These are phyloP conservation scores for Globisporangium sylvaticum DNA, from an alignment of 352 stramenopile genomes.

Conservation along the genomic window DNA sequence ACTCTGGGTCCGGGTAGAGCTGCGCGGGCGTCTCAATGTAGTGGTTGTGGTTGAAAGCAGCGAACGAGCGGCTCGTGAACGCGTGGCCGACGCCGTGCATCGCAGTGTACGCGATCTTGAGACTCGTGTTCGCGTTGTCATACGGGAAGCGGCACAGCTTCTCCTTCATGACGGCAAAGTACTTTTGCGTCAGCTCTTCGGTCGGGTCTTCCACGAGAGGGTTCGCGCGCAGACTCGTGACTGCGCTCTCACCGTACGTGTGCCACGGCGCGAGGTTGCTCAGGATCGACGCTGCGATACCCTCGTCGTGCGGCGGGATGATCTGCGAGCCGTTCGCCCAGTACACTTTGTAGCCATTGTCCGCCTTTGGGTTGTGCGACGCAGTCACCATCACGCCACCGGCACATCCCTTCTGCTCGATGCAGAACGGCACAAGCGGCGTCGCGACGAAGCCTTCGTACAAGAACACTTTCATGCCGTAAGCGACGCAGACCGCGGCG, in stretches of 20 bases:
- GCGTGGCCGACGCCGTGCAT: conserved; percentile 97
- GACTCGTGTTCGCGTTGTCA: conserved; percentile 47
- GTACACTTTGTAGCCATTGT: conserved; percentile 99
- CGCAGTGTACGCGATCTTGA: conserved; percentile 93
- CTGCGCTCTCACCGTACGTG: conserved; percentile 47
- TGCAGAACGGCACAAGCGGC: conserved; percentile 89
- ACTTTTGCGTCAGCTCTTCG: conserved; percentile 58
- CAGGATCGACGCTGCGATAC: conserved; percentile 90
- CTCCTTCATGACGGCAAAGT: conserved; percentile 57
- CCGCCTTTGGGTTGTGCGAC: conserved; percentile 97
- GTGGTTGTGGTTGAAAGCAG: conserved; percentile 80
- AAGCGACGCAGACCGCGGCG: conserved; percentile 73
- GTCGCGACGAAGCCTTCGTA: conserved; percentile 93
- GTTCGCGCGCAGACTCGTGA: conserved; percentile 28
- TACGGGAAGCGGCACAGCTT: conserved; percentile 62
- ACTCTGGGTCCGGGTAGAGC: conserved; percentile 91
- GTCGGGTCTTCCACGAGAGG: conserved; percentile 66
- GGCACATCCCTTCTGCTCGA: conserved; percentile 74
- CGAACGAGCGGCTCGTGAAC: conserved; percentile 91
- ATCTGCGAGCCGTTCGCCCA: conserved; percentile 96
- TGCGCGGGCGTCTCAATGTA: conserved; percentile 90
- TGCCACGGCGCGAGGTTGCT: conserved; percentile 89
- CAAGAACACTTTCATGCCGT: conserved; percentile 88
- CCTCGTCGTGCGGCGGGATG: conserved; percentile 93
- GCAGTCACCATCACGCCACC: conserved; percentile 94